Conservation (phyloP, 1,284 basidiomycete species). For the Schizophyllum amplum region DNA sequence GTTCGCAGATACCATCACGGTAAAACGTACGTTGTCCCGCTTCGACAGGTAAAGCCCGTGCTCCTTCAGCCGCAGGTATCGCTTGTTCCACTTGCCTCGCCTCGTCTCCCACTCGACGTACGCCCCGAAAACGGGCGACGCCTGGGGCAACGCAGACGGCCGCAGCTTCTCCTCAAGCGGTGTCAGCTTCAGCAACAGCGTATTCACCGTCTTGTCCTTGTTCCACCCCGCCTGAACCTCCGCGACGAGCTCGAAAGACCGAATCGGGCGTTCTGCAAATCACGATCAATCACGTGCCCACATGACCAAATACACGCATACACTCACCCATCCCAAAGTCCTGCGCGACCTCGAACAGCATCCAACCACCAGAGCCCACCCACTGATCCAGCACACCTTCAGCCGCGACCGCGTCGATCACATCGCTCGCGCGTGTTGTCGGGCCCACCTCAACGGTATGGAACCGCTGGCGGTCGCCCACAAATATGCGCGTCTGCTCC, state of each 20-base stretch:
- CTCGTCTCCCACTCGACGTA: constrained; percentile 84
- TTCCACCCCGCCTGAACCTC: constrained; percentile 81
- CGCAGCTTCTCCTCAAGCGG: constrained; percentile 49
- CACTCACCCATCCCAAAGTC: constrained; percentile 78
- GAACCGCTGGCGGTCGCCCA: constrained; percentile 67
- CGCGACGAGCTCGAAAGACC: constrained; percentile 71
- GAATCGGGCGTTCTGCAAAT: constrained; percentile 70
- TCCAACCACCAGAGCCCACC: constrained; percentile 58
- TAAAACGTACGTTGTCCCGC: constrained; percentile 63
- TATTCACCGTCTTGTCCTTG: constrained; percentile 67
- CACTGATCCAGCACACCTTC: constrained; percentile 53
- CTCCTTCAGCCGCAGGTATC: constrained; percentile 79
- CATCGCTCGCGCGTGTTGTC: constrained; percentile 55
- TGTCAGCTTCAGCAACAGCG: constrained; percentile 70
- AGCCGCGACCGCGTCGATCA: constrained; percentile 51
- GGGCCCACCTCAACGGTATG: constrained; percentile 59
- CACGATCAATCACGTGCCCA: neutral
- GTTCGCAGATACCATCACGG: neutral
- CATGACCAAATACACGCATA: constrained; percentile 2
- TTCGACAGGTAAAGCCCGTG: constrained; percentile 82
- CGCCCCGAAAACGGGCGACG: constrained; percentile 63
- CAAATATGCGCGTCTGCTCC: constrained; percentile 61
- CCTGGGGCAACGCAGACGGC: constrained; percentile 40
- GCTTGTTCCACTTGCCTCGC: constrained; percentile 87
- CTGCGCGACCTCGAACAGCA: constrained; percentile 72